Evolutionary conservation across 1,139 yeast genomes (phyloP), one percentile per base, ranked within the genome.

Genomic region (Diutina siamensis): DNA sequence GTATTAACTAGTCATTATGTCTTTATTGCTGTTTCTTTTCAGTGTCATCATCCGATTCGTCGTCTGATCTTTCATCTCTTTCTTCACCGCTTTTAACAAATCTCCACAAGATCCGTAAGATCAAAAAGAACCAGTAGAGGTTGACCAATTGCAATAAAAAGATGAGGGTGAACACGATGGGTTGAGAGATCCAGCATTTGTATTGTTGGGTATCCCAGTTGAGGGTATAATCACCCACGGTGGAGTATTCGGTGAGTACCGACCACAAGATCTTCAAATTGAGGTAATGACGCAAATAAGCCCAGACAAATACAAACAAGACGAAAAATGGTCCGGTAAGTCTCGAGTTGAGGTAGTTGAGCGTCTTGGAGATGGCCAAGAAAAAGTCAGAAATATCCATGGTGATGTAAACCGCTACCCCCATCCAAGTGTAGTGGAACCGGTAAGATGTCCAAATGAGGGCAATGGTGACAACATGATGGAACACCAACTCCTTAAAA

Each of bases 361-460:
- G 68, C 15, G 87, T 77, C 64, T 94, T 92, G 25, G 97, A 86
- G 10, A 72, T 55, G 8, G 97, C 83, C 55, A 92, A 71, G 66
- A 88, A 86, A 63, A 87, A 80, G 66, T 92, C 99, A 18, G 95
- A 84, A 28, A 87, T 73, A 63, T 92, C 99, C 99, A 92, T 92
- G 22, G 97, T 87, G 54, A 92, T 77, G 63, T 87, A 92, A 46
- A 94, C 78, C 21, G 85, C 86, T 40, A 92, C 64, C 4, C 99
- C 99, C 74, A 92, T 88, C 80, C 94, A 86, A 15, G 96, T 87
- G 70, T 88, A 92, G 62, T 92, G 97, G 73, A 92, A 92, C 52
- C 92, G 76, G 63, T 92, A 92, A n/a, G 95, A 85, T 48, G 78
- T 72, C 78, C 86, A 83, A 55, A 92, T 88, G 53, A 94, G 76